Conservation (phyloP, 306 rosid species). For the Cucurbita maxima region DNA sequence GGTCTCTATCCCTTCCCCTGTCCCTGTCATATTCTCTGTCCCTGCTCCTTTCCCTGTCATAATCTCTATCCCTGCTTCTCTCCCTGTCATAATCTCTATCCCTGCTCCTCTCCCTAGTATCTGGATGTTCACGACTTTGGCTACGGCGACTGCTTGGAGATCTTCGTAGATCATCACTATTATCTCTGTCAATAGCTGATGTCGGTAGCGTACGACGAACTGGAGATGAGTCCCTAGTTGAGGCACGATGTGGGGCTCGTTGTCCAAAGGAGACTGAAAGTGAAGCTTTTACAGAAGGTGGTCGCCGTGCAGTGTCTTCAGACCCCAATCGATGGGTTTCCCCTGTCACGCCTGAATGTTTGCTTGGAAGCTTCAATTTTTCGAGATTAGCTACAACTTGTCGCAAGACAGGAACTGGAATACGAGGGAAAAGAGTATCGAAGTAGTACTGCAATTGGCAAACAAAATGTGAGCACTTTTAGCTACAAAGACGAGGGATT, state of each 20-base stretch:
- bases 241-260: conserved; percentile 97
- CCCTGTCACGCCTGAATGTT: conserved; percentile 74
- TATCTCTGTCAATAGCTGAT: conserved; percentile 38
- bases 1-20: conserved; percentile 1
- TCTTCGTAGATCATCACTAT: conserved; percentile 31
- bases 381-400: conserved; percentile 69
- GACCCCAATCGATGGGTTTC: conserved; percentile 81
- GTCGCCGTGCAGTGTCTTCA: conserved; percentile 95
- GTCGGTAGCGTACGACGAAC: conserved; percentile 63
- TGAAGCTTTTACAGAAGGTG: conserved; percentile 95
- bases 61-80: conserved; percentile 18
- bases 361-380: conserved; percentile 68
- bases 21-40: conserved; percentile 18
- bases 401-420: conserved; percentile 93
- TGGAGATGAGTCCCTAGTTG: conserved; percentile 95
- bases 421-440: conserved; percentile 94
- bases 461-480: conserved; percentile 16
- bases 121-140: conserved; percentile 70
- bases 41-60: conserved; percentile 25
- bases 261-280: conserved; percentile 98
- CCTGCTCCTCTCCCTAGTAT: conserved; percentile 22
- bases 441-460: conserved; percentile 74
- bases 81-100: conserved; percentile 21
- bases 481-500: conserved; percentile 3
- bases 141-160: conserved; percentile 47